Percentiles rank a stretch among this genome's conserved stretches.
phyloP scores from a whole-genome alignment of 2,329 filamentous ascomycete species.

The Cladorrhinum sp. region DNA sequence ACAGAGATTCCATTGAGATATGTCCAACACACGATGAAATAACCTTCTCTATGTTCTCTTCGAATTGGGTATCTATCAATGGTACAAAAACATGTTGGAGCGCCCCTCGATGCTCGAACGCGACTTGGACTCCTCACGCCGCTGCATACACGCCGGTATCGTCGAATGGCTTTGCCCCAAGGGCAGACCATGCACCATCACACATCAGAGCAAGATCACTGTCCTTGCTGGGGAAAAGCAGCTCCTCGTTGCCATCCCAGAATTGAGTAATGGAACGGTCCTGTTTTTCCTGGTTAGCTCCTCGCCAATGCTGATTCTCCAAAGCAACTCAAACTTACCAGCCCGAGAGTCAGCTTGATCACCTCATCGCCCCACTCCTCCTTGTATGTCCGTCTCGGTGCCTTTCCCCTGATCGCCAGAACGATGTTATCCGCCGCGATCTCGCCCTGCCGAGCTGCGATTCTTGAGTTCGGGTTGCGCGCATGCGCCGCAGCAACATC shows the following conservation, averaged over 20 bases:
- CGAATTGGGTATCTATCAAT: not conserved
- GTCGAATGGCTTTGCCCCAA: slow-evolving; percentile 46
- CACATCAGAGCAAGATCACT: slow-evolving; percentile 45
- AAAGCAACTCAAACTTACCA: slow-evolving; percentile 38
- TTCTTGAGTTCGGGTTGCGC: slow-evolving; percentile 52
- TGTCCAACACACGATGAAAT: not conserved
- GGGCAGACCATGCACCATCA: slow-evolving; percentile 39
- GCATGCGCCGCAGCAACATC: slow-evolving; percentile 57
- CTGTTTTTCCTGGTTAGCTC: slow-evolving; percentile 30
- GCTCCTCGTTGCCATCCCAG: slow-evolving; percentile 42
- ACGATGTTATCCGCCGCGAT: slow-evolving; percentile 55
- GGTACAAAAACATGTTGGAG: slow-evolving; percentile 10
- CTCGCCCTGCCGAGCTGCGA: slow-evolving; percentile 52
- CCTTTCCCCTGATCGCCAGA: slow-evolving; percentile 40
- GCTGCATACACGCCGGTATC: slow-evolving; percentile 29
- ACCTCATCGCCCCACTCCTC: slow-evolving; percentile 46
- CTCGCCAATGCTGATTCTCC: not conserved
- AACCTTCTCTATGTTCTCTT: not conserved
- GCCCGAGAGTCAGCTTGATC: slow-evolving; percentile 53
- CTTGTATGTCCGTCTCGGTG: slow-evolving; percentile 39
- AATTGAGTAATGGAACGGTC: slow-evolving; percentile 44
- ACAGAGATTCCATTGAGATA: no score
- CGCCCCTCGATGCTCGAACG: no score
- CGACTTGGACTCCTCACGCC: not conserved
- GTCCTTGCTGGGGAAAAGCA: slow-evolving; percentile 42